Conservation (phyloP, 208 protist genomes). For the Jaenimonas drosophilae region DNA sequence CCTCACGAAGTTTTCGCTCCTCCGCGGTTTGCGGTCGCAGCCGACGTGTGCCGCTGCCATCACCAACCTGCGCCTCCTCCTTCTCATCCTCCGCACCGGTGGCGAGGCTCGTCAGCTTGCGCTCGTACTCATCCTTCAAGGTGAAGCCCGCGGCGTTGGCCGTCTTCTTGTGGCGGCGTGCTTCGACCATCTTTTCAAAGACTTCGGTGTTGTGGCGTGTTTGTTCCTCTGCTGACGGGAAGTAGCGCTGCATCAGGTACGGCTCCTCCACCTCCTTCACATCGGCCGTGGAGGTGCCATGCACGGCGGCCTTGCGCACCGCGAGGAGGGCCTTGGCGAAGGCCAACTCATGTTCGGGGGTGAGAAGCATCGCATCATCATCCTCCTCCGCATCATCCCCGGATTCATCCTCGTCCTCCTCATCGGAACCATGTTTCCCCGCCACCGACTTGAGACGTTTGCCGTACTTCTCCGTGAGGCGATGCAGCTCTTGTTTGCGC, state of each 20-base stretch:
- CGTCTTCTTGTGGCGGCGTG: conserved; percentile 22
- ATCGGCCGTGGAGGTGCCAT: conserved; percentile 1
- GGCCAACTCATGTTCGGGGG: conserved; percentile 59
- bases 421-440: conserved; percentile 6
- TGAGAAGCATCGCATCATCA: conserved; percentile 75
- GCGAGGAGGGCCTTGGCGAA: conserved; percentile 77
- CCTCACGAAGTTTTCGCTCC: conserved; percentile 45
- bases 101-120: conserved; percentile 31
- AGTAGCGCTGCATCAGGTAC: conserved; percentile 35
- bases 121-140: conserved; percentile 74
- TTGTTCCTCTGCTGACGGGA: conserved; percentile 64
- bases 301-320: conserved; percentile 51
- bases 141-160: conserved; percentile 33
- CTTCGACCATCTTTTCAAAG: conserved; percentile 30
- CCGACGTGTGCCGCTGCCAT: conserved; percentile 12
- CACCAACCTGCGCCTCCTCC: conserved; percentile 11
- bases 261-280: conserved; percentile 3
- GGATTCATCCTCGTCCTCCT: conserved; percentile 25
- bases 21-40: conserved; percentile 53
- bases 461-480: conserved; percentile 78
- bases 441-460: conserved; percentile 17
- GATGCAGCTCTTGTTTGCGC: conserved; percentile 79
- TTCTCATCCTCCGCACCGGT: conserved; percentile 10
- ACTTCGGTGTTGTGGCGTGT: conserved; percentile 46
- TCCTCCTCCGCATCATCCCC: conserved; percentile 75